Conservation (phyloP, 495 filamentous ascomycete genomes). For the Xylaria flabelliformis region DNA sequence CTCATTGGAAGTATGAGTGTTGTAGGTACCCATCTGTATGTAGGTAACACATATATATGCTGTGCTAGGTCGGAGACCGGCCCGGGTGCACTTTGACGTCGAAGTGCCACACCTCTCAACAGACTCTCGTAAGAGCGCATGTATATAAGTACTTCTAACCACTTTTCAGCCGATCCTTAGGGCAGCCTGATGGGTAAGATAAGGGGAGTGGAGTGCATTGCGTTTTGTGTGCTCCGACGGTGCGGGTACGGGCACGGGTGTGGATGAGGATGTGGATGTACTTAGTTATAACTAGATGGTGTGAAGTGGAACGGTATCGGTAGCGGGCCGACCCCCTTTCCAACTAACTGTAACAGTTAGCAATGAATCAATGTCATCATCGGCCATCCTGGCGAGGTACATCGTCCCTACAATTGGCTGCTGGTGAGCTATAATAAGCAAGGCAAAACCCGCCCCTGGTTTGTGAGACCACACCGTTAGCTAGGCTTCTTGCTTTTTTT, state of each 20-base stretch:
- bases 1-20: neutral
- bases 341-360: neutral
- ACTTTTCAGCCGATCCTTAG: neutral
- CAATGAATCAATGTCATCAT: constrained; percentile 2
- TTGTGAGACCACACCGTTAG: constrained; percentile 19
- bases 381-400: constrained; percentile 1
- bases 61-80: constrained; percentile 23
- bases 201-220: neutral
- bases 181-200: constrained; percentile 9
- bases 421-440: constrained; percentile 9
- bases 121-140: neutral
- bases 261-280: neutral
- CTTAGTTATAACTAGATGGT: neutral
- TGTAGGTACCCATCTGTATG: neutral
- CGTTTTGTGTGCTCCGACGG: neutral
- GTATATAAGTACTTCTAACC: neutral
- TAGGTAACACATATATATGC: constrained; percentile 6
- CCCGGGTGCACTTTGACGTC: constrained; percentile 6
- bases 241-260: constrained; percentile 1
- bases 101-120: constrained; percentile 11
- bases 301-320: constrained; percentile 24
- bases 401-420: neutral
- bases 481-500: constrained; percentile 13
- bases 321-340: constrained; percentile 21
- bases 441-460: neutral